phyloP scores from a whole-genome alignment of 106 monocot species.

The Posidonia australis region DNA sequence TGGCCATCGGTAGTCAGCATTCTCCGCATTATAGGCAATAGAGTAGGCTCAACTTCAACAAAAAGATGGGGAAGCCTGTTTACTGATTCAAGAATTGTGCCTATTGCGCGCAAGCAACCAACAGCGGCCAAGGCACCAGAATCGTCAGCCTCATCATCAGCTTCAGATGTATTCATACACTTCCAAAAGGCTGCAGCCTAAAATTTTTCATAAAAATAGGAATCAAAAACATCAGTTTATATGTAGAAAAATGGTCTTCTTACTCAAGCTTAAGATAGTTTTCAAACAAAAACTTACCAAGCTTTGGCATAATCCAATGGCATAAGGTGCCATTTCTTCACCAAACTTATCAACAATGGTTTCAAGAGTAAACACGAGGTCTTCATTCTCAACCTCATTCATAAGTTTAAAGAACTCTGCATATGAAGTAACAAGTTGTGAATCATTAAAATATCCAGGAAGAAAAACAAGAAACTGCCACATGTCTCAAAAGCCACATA shows the following conservation, averaged over 20 bases:
- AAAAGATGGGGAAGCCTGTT: constrained; percentile 90
- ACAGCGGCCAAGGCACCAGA: constrained; percentile 91
- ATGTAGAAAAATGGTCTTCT: neutral
- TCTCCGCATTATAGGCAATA: constrained; percentile 86
- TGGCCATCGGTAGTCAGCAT: constrained; percentile 96
- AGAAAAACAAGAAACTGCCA: neutral
- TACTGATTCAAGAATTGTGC: constrained; percentile 95
- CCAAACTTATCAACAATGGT: constrained; percentile 99
- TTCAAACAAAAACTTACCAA: constrained; percentile 36
- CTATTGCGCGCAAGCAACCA: constrained; percentile 96
- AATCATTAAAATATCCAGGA: neutral
- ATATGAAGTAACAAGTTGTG: constrained; percentile 4
- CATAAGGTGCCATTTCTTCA: constrained; percentile 99
- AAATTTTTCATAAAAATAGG: neutral
- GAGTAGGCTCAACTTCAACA: constrained; percentile 72
- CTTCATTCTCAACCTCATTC: constrained; percentile 99
- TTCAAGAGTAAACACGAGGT: constrained; percentile 96
- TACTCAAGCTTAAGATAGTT: neutral
- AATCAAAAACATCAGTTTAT: neutral
- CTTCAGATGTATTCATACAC: constrained; percentile 72
- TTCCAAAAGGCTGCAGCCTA: constrained; percentile 94
- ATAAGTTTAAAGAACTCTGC: constrained; percentile 97
- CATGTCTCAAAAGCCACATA: constrained; percentile 20
- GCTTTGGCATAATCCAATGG: constrained; percentile 91
- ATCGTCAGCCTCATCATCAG: constrained; percentile 81